phyloP scores from a whole-genome alignment of 2,329 filamentous ascomycete species.

The Epichloe hybrida region DNA sequence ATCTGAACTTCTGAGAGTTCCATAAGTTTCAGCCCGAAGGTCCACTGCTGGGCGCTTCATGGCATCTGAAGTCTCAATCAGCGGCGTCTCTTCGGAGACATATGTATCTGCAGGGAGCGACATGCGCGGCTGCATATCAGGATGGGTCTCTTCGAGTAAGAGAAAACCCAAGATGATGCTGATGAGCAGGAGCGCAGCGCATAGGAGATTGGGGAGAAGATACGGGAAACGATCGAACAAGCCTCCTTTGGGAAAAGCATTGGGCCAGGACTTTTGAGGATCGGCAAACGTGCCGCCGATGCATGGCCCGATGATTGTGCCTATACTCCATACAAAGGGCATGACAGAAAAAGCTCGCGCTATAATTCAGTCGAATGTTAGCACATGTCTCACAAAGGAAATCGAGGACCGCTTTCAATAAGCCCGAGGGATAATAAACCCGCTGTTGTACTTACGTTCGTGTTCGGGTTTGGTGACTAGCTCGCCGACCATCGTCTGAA shows the following conservation, averaged over 20 bases:
- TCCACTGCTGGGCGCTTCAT: slow-evolving; percentile 61
- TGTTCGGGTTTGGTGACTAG: slow-evolving; percentile 72
- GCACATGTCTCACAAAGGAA: slow-evolving; percentile 1
- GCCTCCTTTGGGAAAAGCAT: slow-evolving; percentile 49
- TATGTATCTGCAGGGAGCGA: slow-evolving; percentile 34
- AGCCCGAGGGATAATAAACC: too few species aligned
- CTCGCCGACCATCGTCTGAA: slow-evolving; percentile 88
- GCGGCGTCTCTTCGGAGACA: slow-evolving; percentile 54
- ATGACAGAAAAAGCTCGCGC: slow-evolving; percentile 80
- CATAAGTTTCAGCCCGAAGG: slow-evolving; percentile 65
- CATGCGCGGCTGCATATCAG: slow-evolving; percentile 54
- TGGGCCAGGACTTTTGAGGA: slow-evolving; percentile 61
- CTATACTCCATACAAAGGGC: slow-evolving; percentile 88
- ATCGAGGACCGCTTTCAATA: not conserved
- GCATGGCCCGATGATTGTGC: slow-evolving; percentile 76
- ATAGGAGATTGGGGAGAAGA: slow-evolving; percentile 78
- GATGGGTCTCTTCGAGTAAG: slow-evolving; percentile 78
- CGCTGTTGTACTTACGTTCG: slow-evolving; percentile 51
- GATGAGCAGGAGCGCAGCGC: slow-evolving; percentile 58
- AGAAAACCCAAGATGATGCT: slow-evolving; percentile 74
- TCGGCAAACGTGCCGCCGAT: slow-evolving; percentile 80
- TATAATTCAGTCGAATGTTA: slow-evolving; percentile 19
- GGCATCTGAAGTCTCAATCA: slow-evolving; percentile 62
- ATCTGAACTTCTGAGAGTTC: slow-evolving; percentile 42
- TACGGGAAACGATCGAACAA: slow-evolving; percentile 74